phyloP scores from a whole-genome alignment of 164 flowering plant species.

The Hamamelis virginiana region DNA sequence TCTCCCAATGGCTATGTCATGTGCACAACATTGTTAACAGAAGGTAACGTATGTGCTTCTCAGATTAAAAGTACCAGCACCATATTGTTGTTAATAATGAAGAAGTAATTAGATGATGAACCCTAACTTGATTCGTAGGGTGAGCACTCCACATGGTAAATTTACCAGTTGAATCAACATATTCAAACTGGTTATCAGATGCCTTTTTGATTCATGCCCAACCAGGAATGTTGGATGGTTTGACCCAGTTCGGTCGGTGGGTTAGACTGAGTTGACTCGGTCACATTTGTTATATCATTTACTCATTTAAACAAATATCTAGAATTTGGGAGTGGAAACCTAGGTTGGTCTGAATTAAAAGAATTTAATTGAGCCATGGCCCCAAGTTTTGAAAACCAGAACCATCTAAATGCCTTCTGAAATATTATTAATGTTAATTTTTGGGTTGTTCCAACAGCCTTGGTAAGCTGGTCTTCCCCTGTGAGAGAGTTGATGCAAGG shows the following conservation, averaged over 20 bases:
- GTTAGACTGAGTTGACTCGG: background rate
- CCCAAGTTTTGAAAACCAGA: background rate
- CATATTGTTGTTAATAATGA: background rate
- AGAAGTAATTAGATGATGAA: background rate
- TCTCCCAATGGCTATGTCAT: slow-evolving; percentile 90
- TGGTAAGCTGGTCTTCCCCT: slow-evolving; percentile 74
- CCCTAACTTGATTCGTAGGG: background rate
- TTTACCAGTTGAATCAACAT: background rate
- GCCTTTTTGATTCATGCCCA: background rate
- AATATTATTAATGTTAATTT: background rate
- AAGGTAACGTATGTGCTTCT: slow-evolving; percentile 45
- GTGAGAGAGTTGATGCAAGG: slow-evolving; percentile 90
- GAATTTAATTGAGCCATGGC: background rate
- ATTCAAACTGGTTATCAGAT: background rate
- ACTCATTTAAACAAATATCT: background rate
- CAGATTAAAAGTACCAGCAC: background rate
- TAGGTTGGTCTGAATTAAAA: too few relatives aligned
- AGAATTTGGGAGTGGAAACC: too few relatives aligned
- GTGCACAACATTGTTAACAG: slow-evolving; percentile 92
- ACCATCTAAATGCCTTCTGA: background rate
- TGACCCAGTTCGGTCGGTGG: background rate
- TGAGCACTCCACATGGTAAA: background rate
- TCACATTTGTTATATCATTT: background rate
- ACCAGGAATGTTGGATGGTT: background rate
- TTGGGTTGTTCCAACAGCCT: slow-evolving; percentile 48